These are phyloP conservation scores for Hypoxylon sp. DNA, from an alignment of 2,329 filamentous ascomycete genomes.

Conservation along the genomic window DNA sequence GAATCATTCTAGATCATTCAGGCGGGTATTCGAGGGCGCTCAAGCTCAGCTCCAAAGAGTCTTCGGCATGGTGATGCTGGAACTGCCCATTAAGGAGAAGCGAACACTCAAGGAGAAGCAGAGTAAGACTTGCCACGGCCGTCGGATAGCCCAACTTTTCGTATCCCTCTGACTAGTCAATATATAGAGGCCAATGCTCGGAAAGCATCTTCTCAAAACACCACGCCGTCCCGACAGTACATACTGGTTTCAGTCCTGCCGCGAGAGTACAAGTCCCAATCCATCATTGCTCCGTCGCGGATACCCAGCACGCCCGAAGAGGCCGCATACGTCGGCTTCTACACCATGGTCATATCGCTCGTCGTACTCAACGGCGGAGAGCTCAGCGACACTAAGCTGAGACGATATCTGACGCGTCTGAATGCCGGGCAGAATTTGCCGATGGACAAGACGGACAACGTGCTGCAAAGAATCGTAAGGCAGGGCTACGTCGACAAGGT, in stretches of 20 bases:
- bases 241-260: conserved; percentile 80
- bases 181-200: conserved; percentile 49
- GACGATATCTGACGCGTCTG: conserved; percentile 75
- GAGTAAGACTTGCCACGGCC: conserved; percentile 58
- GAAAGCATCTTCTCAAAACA: conserved; percentile 54
- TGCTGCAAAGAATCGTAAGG: conserved; percentile 76
- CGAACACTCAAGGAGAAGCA: conserved; percentile 79
- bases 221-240: conserved; percentile 73
- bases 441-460: conserved; percentile 75
- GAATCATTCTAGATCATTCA: conserved; percentile 74
- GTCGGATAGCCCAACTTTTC: neutral
- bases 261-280: conserved; percentile 67
- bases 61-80: conserved; percentile 93
- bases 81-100: conserved; percentile 83
- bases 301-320: conserved; percentile 73
- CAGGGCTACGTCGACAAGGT: conserved; percentile 85
- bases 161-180: conserved; percentile 9
- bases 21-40: conserved; percentile 76
- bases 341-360: conserved; percentile 79
- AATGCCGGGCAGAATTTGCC: conserved; percentile 80
- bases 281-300: conserved; percentile 73
- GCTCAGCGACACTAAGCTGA: conserved; percentile 80
- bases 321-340: conserved; percentile 81
- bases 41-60: conserved; percentile 73
- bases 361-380: conserved; percentile 78